Conservation (phyloP, 768 basidiomycete genomes). For the Termitomyces sp. region DNA sequence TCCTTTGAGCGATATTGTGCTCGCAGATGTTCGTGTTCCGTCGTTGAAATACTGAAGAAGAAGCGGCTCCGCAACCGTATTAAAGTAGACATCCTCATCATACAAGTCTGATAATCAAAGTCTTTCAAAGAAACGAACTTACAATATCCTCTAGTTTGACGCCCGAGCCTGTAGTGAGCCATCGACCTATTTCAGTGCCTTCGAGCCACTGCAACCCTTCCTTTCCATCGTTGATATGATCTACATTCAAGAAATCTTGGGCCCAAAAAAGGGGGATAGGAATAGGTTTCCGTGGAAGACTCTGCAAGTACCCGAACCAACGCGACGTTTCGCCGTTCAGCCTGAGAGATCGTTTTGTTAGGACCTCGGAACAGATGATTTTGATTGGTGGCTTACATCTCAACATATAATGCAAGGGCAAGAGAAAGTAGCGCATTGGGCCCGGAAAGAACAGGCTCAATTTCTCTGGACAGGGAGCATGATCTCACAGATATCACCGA, state of each 20-base stretch:
- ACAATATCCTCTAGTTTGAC: slow-evolving; percentile 10
- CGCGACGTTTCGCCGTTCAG: slow-evolving; percentile 42
- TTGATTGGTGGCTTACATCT: slow-evolving; percentile 45
- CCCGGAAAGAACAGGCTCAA: slow-evolving; percentile 47
- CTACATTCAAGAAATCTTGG: slow-evolving; percentile 15
- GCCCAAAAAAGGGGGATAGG: slow-evolving; percentile 66
- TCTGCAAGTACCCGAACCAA: slow-evolving; percentile 66
- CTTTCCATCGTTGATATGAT: slow-evolving; percentile 21
- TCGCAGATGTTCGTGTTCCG: slow-evolving; percentile 2
- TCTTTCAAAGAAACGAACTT: neutral
- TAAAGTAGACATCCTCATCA: slow-evolving; percentile 20
- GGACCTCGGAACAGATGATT: slow-evolving; percentile 1
- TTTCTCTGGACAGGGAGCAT: slow-evolving; percentile 40
- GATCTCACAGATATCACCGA: slow-evolving; percentile 58
- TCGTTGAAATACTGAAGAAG: slow-evolving; percentile 18
- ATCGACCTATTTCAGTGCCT: slow-evolving; percentile 34
- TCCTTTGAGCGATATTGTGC: slow-evolving; percentile 25
- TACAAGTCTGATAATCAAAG: neutral
- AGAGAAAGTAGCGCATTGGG: slow-evolving; percentile 56
- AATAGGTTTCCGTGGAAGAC: slow-evolving; percentile 46
- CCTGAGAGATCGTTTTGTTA: slow-evolving; percentile 25
- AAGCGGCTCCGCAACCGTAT: neutral
- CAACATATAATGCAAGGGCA: slow-evolving; percentile 57
- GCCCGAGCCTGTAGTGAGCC: neutral
- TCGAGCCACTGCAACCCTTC: slow-evolving; percentile 33